Conservation (phyloP, 176 grass and related monocot species). For the Avena sativa region DNA sequence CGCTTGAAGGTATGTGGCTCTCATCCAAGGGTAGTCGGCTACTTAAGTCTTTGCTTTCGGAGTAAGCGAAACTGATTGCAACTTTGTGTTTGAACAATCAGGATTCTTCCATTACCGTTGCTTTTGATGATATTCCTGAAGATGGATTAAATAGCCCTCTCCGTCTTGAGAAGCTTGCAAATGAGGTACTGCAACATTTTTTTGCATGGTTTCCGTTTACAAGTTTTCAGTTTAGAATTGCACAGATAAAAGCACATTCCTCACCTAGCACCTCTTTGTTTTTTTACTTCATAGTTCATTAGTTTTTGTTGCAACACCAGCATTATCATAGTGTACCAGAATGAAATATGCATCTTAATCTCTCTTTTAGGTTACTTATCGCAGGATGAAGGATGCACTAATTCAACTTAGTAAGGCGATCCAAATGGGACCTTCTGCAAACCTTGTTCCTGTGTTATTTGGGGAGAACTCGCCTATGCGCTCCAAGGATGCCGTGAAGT, state of each 20-base stretch:
- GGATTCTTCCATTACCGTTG: slow-evolving; percentile 91
- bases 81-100: slow-evolving; percentile 53
- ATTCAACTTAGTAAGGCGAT: slow-evolving; percentile 78
- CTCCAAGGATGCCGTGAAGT: slow-evolving; percentile 68
- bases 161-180: slow-evolving; percentile 93
- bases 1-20: slow-evolving; percentile 78
- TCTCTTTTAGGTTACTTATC: slow-evolving; percentile 86
- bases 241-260: neutral
- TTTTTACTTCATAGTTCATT: neutral
- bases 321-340: slow-evolving; percentile 5
- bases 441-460: slow-evolving; percentile 96
- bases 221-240: slow-evolving; percentile 19
- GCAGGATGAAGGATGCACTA: slow-evolving; percentile 91
- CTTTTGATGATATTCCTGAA: slow-evolving; percentile 97
- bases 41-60: neutral
- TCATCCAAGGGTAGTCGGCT: neutral
- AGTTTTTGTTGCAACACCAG: neutral
- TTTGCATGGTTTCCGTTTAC: neutral
- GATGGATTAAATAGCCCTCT: slow-evolving; percentile 95
- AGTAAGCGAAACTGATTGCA: neutral
- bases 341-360: slow-evolving; percentile 24
- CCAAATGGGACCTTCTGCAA: slow-evolving; percentile 78
- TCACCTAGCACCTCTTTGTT: slow-evolving; percentile 8
- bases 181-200: slow-evolving; percentile 70
- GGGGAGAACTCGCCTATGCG: slow-evolving; percentile 71